phyloP scores from a whole-genome alignment of 768 basidiomycete species.

The Boletus vermiculosoides region DNA sequence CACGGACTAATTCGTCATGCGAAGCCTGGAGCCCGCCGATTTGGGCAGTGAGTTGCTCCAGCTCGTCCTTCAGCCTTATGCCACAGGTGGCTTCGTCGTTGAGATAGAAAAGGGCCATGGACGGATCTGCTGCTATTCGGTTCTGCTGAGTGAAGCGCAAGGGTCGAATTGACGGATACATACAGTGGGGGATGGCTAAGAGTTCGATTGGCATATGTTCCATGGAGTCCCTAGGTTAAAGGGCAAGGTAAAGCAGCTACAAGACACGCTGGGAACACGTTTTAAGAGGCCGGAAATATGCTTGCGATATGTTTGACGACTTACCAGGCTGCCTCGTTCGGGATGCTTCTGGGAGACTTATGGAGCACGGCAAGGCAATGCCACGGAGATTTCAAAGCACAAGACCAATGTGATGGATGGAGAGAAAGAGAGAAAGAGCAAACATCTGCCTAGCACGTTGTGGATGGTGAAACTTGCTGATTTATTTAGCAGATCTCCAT shows the following conservation, averaged over 20 bases:
- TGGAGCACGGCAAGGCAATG: constrained; percentile 9
- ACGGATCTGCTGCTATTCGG: constrained; percentile 6
- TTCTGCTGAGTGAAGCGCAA: constrained; percentile 5
- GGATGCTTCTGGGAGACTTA: constrained; percentile 12
- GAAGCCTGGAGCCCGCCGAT: constrained; percentile 29
- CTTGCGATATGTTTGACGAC: constrained; percentile 21
- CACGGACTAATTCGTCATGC: constrained; percentile 27
- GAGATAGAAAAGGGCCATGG: constrained; percentile 29
- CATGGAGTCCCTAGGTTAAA: constrained; percentile 27
- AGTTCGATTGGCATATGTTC: constrained; percentile 22
- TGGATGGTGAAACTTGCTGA: constrained; percentile 8
- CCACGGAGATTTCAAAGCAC: constrained; percentile 23
- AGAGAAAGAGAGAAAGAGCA: background rate
- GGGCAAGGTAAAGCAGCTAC: constrained; percentile 17
- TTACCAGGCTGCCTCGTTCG: constrained; percentile 18
- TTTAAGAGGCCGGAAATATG: constrained; percentile 15
- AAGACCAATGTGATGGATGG: constrained; percentile 9
- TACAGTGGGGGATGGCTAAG: constrained; percentile 22
- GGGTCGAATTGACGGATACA: constrained; percentile 5
- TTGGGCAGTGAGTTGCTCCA: constrained; percentile 26
- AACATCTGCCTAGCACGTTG: background rate
- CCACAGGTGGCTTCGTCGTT: constrained; percentile 12
- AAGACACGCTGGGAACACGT: constrained; percentile 33
- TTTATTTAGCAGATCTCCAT: constrained; percentile 10
- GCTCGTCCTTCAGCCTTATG: constrained; percentile 18